Evolutionary conservation across 768 basidiomycete species (phyloP).

Genomic region (Lactarius trivialis): DNA sequence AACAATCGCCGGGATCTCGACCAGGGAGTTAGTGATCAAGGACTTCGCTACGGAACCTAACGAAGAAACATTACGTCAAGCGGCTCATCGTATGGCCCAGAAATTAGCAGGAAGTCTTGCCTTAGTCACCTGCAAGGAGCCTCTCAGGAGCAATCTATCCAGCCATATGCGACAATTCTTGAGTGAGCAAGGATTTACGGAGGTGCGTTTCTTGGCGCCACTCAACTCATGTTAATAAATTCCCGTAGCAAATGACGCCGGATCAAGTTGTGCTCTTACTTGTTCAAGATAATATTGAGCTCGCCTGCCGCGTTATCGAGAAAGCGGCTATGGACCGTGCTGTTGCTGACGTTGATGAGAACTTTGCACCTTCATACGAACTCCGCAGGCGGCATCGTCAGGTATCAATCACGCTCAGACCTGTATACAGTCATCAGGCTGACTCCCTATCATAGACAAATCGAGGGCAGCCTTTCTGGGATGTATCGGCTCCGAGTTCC

Average conservation of each 20-base stretch:
- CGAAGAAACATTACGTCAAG: conserved; percentile 84
- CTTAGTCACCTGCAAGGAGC: conserved; percentile 97
- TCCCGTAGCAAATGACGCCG: conserved; percentile 55
- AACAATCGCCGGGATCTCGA: conserved; percentile 97
- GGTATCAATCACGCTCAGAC: conserved; percentile 34
- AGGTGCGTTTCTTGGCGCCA: conserved; percentile 41
- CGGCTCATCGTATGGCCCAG: conserved; percentile 94
- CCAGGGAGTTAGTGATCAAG: conserved; percentile 89
- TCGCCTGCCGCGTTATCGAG: conserved; percentile 91
- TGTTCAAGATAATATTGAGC: conserved; percentile 87
- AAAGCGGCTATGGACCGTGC: conserved; percentile 98
- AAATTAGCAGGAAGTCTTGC: conserved; percentile 95
- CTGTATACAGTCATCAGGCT: not conserved
- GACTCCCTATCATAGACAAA: conserved; percentile 41
- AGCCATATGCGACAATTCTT: conserved; percentile 81
- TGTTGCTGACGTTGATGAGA: conserved; percentile 87
- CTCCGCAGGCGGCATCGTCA: conserved; percentile 82
- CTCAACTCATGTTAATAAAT: not conserved
- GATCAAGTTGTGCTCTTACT: conserved; percentile 76
- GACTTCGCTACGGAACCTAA: conserved; percentile 92
- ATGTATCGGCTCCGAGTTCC: conserved; percentile 63
- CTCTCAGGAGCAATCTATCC: conserved; percentile 85
- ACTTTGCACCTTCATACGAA: conserved; percentile 76
- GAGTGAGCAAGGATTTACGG: conserved; percentile 82
- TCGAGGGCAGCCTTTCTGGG: conserved; percentile 80